A percentile compares a stretch with the other conserved stretches of the same genome.
Evolutionary conservation across 768 basidiomycete species (phyloP).

Genomic region (Tylopilus balloui): DNA sequence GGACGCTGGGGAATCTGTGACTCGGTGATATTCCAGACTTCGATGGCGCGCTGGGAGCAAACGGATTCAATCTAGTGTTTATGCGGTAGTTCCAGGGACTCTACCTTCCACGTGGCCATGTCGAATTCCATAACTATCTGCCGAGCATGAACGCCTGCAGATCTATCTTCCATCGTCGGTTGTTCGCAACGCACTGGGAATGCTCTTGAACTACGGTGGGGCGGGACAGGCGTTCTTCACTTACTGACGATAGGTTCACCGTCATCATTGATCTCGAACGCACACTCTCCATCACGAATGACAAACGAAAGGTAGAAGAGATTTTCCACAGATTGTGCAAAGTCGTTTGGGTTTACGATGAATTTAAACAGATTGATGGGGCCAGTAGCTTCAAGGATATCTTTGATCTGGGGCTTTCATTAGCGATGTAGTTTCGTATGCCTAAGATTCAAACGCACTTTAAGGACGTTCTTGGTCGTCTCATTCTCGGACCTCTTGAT

Average conservation of each 20-base stretch:
- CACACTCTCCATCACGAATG: conserved; percentile 79
- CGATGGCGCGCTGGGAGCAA: conserved; percentile 68
- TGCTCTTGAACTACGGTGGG: neutral
- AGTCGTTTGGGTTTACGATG: conserved; percentile 85
- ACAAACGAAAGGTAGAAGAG: conserved; percentile 93
- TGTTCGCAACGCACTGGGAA: conserved; percentile 56
- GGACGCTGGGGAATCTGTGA: conserved; percentile 73
- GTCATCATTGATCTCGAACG: conserved; percentile 60
- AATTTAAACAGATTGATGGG: conserved; percentile 79
- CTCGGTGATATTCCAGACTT: conserved; percentile 76
- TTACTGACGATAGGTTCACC: conserved; percentile 75
- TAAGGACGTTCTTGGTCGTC: conserved; percentile 79
- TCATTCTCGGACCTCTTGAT: conserved; percentile 82
- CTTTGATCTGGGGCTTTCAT: conserved; percentile 46
- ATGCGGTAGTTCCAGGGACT: conserved; percentile 13
- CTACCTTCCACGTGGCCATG: conserved; percentile 82
- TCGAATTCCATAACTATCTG: conserved; percentile 93
- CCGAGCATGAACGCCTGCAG: conserved; percentile 59
- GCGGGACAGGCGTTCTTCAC: conserved; percentile 21
- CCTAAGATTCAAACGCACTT: conserved; percentile 43
- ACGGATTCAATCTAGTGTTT: neutral
- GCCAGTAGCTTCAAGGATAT: conserved; percentile 48
- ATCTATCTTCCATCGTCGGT: conserved; percentile 61
- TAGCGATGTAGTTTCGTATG: neutral
- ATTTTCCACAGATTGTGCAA: conserved; percentile 94